Conservation (phyloP, 2,329 filamentous ascomycete genomes). For the Aspergillus udagawae region DNA sequence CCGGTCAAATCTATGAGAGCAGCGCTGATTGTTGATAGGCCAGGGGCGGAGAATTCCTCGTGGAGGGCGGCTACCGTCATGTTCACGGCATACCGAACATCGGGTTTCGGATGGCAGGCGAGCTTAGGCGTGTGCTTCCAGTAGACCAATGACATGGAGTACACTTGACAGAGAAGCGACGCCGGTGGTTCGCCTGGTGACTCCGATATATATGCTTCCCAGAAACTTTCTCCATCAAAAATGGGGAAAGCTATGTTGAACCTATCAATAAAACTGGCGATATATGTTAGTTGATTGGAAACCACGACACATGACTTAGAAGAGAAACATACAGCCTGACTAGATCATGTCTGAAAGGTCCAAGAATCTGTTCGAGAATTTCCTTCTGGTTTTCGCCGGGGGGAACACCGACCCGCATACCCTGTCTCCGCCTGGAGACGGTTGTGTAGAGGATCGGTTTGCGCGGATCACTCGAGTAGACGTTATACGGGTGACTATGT, state of each 20-base stretch:
- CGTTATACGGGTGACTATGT: slow-evolving; percentile 47
- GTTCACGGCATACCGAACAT: slow-evolving; percentile 60
- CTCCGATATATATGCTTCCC: slow-evolving; percentile 45
- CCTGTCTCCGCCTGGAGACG: slow-evolving; percentile 48
- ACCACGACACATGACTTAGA: background rate
- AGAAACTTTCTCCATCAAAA: slow-evolving; percentile 54
- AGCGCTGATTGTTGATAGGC: slow-evolving; percentile 56
- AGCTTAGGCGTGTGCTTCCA: slow-evolving; percentile 51
- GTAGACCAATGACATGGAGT: slow-evolving; percentile 56
- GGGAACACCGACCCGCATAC: slow-evolving; percentile 40
- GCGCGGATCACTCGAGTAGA: slow-evolving; percentile 46
- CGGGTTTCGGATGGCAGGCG: slow-evolving; percentile 48
- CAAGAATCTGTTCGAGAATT: slow-evolving; percentile 57
- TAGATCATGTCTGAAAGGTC: slow-evolving; percentile 50
- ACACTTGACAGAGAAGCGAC: slow-evolving; percentile 54
- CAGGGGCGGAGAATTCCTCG: slow-evolving; percentile 56
- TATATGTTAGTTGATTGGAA: slow-evolving; percentile 2
- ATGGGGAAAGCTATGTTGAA: slow-evolving; percentile 60
- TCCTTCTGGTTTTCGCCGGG: slow-evolving; percentile 49
- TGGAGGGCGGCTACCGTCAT: slow-evolving; percentile 58
- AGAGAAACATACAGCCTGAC: slow-evolving; percentile 46
- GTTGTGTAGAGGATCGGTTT: slow-evolving; percentile 47
- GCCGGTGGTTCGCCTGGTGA: slow-evolving; percentile 50
- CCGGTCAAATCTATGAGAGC: slow-evolving; percentile 58
- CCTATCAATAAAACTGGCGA: slow-evolving; percentile 50